Evolutionary conservation across 1,139 yeast genomes (phyloP).

Genomic region (Yamadazyma dushanensis): DNA sequence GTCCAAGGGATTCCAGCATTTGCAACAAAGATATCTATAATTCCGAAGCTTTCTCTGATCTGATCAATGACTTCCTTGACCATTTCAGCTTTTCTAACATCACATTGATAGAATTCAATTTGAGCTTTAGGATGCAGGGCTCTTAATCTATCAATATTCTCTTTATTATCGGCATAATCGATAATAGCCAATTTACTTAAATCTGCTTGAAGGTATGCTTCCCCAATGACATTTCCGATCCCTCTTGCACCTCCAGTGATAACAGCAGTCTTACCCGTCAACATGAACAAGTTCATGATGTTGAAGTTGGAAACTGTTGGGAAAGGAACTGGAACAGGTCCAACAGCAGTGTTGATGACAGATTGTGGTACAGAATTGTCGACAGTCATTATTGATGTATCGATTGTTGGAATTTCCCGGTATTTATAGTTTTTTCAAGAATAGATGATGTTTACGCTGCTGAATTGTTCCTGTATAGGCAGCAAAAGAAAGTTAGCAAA

Average conservation of each 20-base stretch:
- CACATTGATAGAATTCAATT: slow-evolving; percentile 38
- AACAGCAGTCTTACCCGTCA: slow-evolving; percentile 38
- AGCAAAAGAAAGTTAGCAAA: slow-evolving; percentile 1
- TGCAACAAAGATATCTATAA: slow-evolving; percentile 52
- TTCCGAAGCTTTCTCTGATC: slow-evolving; percentile 35
- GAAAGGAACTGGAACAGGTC: slow-evolving; percentile 39
- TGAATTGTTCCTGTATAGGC: slow-evolving; percentile 1
- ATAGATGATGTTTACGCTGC: slow-evolving; percentile 3
- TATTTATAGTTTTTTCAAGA: slow-evolving; percentile 5
- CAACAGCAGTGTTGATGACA: slow-evolving; percentile 37
- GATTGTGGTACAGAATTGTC: slow-evolving; percentile 19
- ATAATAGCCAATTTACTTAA: slow-evolving; percentile 42
- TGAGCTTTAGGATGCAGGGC: slow-evolving; percentile 31
- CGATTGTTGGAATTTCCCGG: not conserved
- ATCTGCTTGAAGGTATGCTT: slow-evolving; percentile 49
- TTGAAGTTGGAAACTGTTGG: slow-evolving; percentile 31
- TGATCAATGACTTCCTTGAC: slow-evolving; percentile 34
- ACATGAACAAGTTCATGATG: slow-evolving; percentile 37
- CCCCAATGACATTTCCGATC: slow-evolving; percentile 45
- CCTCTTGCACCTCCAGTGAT: slow-evolving; percentile 49
- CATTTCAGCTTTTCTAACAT: slow-evolving; percentile 40
- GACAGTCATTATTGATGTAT: slow-evolving; percentile 17
- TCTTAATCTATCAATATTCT: slow-evolving; percentile 28
- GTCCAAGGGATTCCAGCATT: slow-evolving; percentile 56
- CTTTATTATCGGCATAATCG: slow-evolving; percentile 38